Evolutionary conservation across 179 eudicot genomes (phyloP).

Genomic region (Drosera spatulata): DNA sequence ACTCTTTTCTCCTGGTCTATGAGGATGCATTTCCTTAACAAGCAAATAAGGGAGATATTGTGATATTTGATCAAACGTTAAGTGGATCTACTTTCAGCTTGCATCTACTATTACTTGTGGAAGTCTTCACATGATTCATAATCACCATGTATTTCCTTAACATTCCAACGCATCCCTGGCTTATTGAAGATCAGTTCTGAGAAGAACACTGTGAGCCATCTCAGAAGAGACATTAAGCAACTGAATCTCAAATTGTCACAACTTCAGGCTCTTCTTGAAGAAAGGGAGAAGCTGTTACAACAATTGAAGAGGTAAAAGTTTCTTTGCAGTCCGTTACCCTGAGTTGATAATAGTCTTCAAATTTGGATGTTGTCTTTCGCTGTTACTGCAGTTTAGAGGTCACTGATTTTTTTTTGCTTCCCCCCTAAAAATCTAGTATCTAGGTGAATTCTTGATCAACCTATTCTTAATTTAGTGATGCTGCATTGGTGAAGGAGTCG

Average conservation of each 20-base stretch:
- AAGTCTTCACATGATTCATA: too few relatives aligned
- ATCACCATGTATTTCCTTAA: slow-evolving; percentile 36
- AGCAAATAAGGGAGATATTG: too few relatives aligned
- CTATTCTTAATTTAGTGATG: slow-evolving; percentile 21
- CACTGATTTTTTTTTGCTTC: too few relatives aligned
- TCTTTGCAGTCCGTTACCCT: not conserved
- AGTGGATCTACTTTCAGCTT: too few relatives aligned
- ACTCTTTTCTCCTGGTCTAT: too few relatives aligned
- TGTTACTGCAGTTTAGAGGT: too few relatives aligned
- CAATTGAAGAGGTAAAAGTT: slow-evolving; percentile 47
- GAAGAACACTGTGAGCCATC: slow-evolving; percentile 54
- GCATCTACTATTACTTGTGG: too few relatives aligned
- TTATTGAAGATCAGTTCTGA: slow-evolving; percentile 86
- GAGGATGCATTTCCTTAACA: too few relatives aligned
- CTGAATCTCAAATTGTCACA: slow-evolving; percentile 62
- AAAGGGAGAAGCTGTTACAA: slow-evolving; percentile 55
- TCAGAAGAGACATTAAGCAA: slow-evolving; percentile 67
- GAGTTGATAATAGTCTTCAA: too few relatives aligned
- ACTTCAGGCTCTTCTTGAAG: slow-evolving; percentile 75
- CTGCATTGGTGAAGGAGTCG: slow-evolving; percentile 20
- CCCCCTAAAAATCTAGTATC: too few relatives aligned
- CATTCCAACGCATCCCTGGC: slow-evolving; percentile 76
- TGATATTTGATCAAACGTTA: too few relatives aligned
- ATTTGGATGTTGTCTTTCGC: too few relatives aligned
- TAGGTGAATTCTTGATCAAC: not conserved